Percentiles rank a stretch among this genome's conserved stretches.
Evolutionary conservation across 2,329 filamentous ascomycete genomes (phyloP).

Genomic region (Alternaria rosae): DNA sequence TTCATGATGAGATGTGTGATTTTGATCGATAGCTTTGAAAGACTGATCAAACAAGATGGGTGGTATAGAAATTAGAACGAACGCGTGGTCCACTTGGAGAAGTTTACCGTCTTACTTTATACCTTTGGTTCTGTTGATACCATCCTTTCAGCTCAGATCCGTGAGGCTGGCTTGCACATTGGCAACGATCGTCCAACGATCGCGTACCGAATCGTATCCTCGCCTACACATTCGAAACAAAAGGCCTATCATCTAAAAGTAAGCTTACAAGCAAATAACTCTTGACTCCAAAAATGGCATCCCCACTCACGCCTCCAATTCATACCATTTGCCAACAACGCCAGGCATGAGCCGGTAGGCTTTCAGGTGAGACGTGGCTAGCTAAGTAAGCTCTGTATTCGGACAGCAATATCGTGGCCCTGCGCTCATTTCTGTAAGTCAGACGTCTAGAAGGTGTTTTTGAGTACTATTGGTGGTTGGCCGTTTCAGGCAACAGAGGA

Average conservation of each 20-base stretch:
- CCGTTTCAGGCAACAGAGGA: background rate
- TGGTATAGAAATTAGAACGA: background rate
- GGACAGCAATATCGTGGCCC: background rate
- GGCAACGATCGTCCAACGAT: background rate
- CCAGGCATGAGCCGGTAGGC: background rate
- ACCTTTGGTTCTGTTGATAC: background rate
- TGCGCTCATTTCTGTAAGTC: background rate
- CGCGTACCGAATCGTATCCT: background rate
- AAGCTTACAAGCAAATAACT: background rate
- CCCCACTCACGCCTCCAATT: background rate
- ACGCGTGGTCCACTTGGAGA: background rate
- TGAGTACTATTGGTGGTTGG: background rate
- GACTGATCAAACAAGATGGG: background rate
- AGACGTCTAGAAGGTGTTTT: background rate
- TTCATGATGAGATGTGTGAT: constrained; percentile 26
- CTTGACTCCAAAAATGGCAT: background rate
- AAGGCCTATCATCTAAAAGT: background rate
- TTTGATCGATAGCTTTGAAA: background rate
- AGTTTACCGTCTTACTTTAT: background rate
- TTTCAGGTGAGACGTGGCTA: background rate
- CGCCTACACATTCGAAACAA: background rate
- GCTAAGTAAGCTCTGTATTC: background rate
- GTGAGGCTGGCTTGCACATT: background rate
- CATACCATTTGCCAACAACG: background rate
- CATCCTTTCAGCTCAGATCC: background rate